Percentiles rank a stretch among this genome's conserved stretches.
Conservation (phyloP, 2,329 filamentous ascomycete species). For the Coniella vitis region DNA sequence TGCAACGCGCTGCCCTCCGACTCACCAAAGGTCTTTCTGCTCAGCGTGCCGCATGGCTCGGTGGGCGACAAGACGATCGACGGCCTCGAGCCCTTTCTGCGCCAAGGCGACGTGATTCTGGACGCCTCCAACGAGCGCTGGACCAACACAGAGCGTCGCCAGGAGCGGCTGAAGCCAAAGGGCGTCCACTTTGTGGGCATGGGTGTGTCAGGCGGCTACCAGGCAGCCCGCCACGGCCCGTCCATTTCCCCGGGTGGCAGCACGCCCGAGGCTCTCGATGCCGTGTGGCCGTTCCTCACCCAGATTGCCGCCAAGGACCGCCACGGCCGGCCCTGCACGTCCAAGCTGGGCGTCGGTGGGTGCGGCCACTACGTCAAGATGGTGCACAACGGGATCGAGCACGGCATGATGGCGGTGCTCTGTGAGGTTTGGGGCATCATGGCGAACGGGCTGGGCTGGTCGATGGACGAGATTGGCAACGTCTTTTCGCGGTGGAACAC, state of each 20-base stretch:
- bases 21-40: slow-evolving; percentile 42
- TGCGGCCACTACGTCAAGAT: slow-evolving; percentile 70
- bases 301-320: slow-evolving; percentile 57
- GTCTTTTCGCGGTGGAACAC: slow-evolving; percentile 54
- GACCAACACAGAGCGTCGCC: slow-evolving; percentile 55
- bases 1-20: slow-evolving; percentile 35
- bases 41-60: slow-evolving; percentile 42
- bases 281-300: slow-evolving; percentile 54
- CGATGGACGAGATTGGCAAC: slow-evolving; percentile 52
- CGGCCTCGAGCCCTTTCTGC: slow-evolving; percentile 38
- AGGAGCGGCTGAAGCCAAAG: slow-evolving; percentile 46
- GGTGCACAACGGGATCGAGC: slow-evolving; percentile 69
- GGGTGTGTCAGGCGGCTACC: slow-evolving; percentile 64
- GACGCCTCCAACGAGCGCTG: slow-evolving; percentile 65
- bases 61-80: slow-evolving; percentile 33
- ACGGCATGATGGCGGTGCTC: slow-evolving; percentile 60
- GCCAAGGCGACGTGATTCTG: slow-evolving; percentile 57
- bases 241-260: slow-evolving; percentile 62
- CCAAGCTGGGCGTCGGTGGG: slow-evolving; percentile 52
- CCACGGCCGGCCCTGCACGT: slow-evolving; percentile 53
- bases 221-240: slow-evolving; percentile 57
- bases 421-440: slow-evolving; percentile 61
- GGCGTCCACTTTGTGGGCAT: slow-evolving; percentile 61
- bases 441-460: slow-evolving; percentile 49
- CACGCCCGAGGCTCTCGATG: slow-evolving; percentile 42